Conservation (phyloP, 495 filamentous ascomycete species). For the Penicillium antarcticum region DNA sequence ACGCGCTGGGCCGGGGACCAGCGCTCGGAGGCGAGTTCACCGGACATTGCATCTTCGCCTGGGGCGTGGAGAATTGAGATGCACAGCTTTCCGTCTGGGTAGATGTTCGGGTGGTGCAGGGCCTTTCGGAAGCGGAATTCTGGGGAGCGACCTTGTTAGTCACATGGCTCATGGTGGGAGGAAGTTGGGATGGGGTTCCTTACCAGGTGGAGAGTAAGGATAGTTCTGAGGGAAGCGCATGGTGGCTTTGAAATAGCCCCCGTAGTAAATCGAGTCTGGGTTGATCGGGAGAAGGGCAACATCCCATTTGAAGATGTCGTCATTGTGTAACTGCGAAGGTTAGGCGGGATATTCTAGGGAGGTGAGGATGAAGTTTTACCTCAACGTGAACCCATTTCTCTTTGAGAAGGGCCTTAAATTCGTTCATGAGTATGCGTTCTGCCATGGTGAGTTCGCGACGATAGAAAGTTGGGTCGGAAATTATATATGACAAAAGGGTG, state of each 20-base stretch:
- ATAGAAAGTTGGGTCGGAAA: too few relatives aligned
- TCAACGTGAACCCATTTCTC: constrained; percentile 94
- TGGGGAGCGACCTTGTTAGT: constrained; percentile 11
- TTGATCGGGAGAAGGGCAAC: constrained; percentile 90
- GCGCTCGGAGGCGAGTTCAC: constrained; percentile 81
- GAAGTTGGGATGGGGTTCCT: background rate
- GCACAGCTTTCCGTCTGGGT: constrained; percentile 83
- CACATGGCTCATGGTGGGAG: background rate
- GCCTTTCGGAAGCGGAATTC: constrained; percentile 83
- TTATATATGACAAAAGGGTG: too few relatives aligned
- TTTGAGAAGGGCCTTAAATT: constrained; percentile 76
- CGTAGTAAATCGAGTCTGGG: constrained; percentile 83
- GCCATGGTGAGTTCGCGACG: constrained; percentile 43
- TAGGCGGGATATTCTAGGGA: background rate
- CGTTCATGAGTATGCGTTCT: constrained; percentile 82
- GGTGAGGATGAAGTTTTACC: constrained; percentile 40
- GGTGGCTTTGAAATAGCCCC: constrained; percentile 84
- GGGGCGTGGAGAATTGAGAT: constrained; percentile 95
- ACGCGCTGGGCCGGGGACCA: constrained; percentile 93
- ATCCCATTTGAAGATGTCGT: constrained; percentile 80
- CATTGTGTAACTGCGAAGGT: constrained; percentile 56
- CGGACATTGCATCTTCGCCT: constrained; percentile 88
- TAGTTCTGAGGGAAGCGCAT: constrained; percentile 90
- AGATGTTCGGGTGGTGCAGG: constrained; percentile 91
- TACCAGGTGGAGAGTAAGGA: constrained; percentile 80